Evolutionary conservation across 176 grass and related monocot species (phyloP).

Genomic region (Zea luxurians): DNA sequence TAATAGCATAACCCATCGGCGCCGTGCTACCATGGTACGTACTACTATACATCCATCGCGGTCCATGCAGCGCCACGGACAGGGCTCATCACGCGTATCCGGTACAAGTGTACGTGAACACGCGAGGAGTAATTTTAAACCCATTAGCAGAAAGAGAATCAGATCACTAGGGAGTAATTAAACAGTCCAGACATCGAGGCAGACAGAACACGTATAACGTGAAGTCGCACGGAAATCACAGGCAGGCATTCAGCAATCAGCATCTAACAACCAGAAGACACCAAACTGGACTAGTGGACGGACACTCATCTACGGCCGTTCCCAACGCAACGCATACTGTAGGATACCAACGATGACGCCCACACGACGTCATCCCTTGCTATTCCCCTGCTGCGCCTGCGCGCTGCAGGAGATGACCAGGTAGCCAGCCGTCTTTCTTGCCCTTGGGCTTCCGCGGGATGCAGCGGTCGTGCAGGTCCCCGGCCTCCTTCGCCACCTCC

Average conservation of each 20-base stretch:
- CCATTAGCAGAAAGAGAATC: constrained; percentile 1
- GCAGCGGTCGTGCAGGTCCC: constrained; percentile 58
- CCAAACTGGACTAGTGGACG: background rate
- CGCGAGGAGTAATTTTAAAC: background rate
- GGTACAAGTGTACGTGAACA: background rate
- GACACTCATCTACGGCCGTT: background rate
- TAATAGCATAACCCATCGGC: constrained; percentile 2
- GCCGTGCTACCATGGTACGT: background rate
- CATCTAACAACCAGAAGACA: background rate
- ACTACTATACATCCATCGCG: background rate
- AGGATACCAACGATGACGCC: background rate
- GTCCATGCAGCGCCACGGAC: background rate
- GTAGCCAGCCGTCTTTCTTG: constrained; percentile 55
- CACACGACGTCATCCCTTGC: constrained; percentile 18
- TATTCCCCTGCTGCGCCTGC: constrained; percentile 46
- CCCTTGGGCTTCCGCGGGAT: constrained; percentile 63
- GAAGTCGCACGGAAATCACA: background rate
- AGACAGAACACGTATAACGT: background rate
- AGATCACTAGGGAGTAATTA: background rate
- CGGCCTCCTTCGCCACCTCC: constrained; percentile 52
- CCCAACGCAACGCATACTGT: background rate
- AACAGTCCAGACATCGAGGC: background rate
- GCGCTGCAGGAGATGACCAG: constrained; percentile 44
- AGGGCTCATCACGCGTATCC: background rate
- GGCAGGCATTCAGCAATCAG: background rate